Evolutionary conservation across 345 rosid species (phyloP).

Genomic region (Sonneratia caseolaris): DNA sequence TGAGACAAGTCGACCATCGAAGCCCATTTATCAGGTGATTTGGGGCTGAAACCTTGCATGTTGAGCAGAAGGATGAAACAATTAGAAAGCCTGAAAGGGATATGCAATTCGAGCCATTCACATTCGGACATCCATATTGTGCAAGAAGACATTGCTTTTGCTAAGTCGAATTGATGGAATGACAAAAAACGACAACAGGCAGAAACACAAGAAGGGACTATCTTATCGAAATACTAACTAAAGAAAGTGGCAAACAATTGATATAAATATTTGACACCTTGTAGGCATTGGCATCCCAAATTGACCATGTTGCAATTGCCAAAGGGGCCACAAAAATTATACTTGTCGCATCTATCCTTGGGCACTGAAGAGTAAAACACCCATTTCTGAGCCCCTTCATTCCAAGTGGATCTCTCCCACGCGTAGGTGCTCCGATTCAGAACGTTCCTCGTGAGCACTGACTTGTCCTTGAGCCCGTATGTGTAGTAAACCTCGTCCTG

Average conservation of each 20-base stretch:
- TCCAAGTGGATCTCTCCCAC: slow-evolving; percentile 31
- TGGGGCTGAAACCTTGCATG: slow-evolving; percentile 16
- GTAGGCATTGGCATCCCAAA: slow-evolving; percentile 19
- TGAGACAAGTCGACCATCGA: slow-evolving; percentile 9
- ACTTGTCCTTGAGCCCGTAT: slow-evolving; percentile 13
- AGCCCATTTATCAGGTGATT: slow-evolving; percentile 20
- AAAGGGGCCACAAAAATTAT: slow-evolving; percentile 25
- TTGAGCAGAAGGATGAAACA: neutral
- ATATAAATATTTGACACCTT: slow-evolving; percentile 3
- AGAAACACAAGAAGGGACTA: no score
- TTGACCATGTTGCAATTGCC: slow-evolving; percentile 23
- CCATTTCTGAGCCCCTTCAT: slow-evolving; percentile 27
- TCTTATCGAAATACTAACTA: no score
- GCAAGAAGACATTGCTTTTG: no score
- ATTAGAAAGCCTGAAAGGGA: neutral
- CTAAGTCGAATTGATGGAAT: no score
- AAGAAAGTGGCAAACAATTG: no score
- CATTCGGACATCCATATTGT: no score
- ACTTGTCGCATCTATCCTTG: slow-evolving; percentile 32
- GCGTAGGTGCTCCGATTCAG: slow-evolving; percentile 17
- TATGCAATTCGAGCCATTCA: neutral
- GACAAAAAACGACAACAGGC: no score
- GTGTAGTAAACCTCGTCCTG: slow-evolving; percentile 24
- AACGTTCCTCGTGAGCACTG: slow-evolving; percentile 19
- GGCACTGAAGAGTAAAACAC: slow-evolving; percentile 25